Conservation (phyloP, 768 basidiomycete genomes). For the Rossbeevera mucosa region DNA sequence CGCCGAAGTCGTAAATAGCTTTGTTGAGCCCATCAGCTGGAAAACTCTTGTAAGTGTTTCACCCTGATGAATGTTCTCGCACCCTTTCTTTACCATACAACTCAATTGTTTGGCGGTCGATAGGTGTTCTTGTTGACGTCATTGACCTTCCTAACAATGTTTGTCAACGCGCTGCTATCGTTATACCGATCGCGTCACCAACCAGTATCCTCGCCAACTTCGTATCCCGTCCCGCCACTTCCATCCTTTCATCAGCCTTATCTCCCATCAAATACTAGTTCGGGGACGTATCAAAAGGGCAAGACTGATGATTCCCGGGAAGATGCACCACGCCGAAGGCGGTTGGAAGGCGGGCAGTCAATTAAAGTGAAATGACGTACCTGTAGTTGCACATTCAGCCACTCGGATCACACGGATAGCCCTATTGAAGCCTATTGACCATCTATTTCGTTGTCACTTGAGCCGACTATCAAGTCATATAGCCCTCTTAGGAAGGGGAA, state of each 20-base stretch:
- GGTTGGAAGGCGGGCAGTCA: slow-evolving; percentile 51
- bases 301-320: slow-evolving; percentile 29
- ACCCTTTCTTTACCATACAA: slow-evolving; percentile 7
- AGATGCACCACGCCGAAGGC: slow-evolving; percentile 48
- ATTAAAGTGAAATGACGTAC: slow-evolving; percentile 49
- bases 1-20: slow-evolving; percentile 93
- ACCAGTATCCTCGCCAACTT: slow-evolving; percentile 35
- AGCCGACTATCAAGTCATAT: slow-evolving; percentile 21
- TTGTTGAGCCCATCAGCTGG: slow-evolving; percentile 97
- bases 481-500: slow-evolving; percentile 21
- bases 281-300: slow-evolving; percentile 41
- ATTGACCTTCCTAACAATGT: slow-evolving; percentile 69
- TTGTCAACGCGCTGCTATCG: slow-evolving; percentile 76
- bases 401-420: slow-evolving; percentile 27
- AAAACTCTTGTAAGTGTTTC: slow-evolving; percentile 75
- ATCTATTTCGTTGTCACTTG: slow-evolving; percentile 18
- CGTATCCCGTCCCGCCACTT: slow-evolving; percentile 38
- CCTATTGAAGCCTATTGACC: slow-evolving; percentile 20
- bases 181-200: slow-evolving; percentile 69
- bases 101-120: slow-evolving; percentile 12
- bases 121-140: slow-evolving; percentile 75
- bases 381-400: slow-evolving; percentile 15
- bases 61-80: slow-evolving; percentile 9
- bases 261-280: slow-evolving; percentile 47
- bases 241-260: slow-evolving; percentile 46